Evolutionary conservation across 495 filamentous ascomycete species (phyloP).

Genomic region (Neurospora hispaniola): DNA sequence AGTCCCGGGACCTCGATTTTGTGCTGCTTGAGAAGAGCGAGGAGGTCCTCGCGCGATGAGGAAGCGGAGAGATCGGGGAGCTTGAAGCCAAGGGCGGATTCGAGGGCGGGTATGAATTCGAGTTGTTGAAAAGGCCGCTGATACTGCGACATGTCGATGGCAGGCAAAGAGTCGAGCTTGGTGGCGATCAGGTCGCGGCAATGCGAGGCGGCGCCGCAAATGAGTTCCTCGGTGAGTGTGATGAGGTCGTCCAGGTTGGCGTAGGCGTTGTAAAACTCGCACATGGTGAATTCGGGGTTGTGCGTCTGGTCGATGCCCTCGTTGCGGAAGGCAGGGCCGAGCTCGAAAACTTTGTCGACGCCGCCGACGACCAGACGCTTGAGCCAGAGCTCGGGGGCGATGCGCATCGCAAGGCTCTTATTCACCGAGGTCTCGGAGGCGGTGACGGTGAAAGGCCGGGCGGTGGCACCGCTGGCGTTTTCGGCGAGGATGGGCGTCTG

Average conservation of each 20-base stretch:
- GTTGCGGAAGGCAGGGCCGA: slow-evolving; percentile 87
- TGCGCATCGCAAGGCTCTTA: slow-evolving; percentile 58
- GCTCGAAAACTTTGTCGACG: slow-evolving; percentile 83
- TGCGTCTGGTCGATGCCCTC: slow-evolving; percentile 95
- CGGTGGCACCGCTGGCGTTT: slow-evolving; percentile 69
- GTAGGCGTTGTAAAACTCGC: slow-evolving; percentile 91
- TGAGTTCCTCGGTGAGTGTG: slow-evolving; percentile 55
- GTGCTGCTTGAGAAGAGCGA: slow-evolving; percentile 39
- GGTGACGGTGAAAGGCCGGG: slow-evolving; percentile 71
- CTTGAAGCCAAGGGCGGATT: slow-evolving; percentile 48
- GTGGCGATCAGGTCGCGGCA: slow-evolving; percentile 39
- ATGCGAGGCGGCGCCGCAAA: slow-evolving; percentile 46
- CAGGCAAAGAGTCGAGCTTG: slow-evolving; percentile 36
- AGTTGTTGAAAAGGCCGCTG: slow-evolving; percentile 47
- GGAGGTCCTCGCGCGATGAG: slow-evolving; percentile 46
- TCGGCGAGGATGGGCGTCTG: slow-evolving; percentile 78
- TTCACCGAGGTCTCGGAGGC: slow-evolving; percentile 56
- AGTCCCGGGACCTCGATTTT: slow-evolving; percentile 34
- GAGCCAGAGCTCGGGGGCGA: slow-evolving; percentile 91
- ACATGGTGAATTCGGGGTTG: slow-evolving; percentile 96
- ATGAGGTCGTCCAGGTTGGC: slow-evolving; percentile 70
- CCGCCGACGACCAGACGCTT: slow-evolving; percentile 95
- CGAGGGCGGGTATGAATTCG: slow-evolving; percentile 74
- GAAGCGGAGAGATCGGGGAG: slow-evolving; percentile 57
- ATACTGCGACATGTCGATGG: slow-evolving; percentile 34